A percentile compares a stretch with the other conserved stretches of the same genome.
These are phyloP conservation scores for Leptomonas seymouri DNA, from an alignment of 208 protist species.

Conservation along the genomic window DNA sequence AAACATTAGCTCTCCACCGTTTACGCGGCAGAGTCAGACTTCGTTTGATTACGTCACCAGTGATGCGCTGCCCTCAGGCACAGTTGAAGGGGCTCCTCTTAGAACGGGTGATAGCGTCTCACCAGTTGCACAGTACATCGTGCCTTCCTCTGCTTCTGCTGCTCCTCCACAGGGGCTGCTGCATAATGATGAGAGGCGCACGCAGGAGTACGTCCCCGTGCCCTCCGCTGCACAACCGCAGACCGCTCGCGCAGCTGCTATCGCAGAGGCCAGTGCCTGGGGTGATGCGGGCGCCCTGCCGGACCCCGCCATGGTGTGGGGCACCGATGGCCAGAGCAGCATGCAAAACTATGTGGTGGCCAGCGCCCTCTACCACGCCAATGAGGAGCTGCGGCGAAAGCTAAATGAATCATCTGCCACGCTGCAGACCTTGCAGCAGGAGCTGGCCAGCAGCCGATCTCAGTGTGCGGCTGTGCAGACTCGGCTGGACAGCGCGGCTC, in stretches of 20 bases:
- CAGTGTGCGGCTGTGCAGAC: slow-evolving; percentile 44
- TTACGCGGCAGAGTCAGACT: neutral
- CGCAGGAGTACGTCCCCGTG: slow-evolving; percentile 47
- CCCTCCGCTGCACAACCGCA: slow-evolving; percentile 46
- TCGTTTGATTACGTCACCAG: slow-evolving; percentile 13
- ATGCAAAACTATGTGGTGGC: slow-evolving; percentile 82
- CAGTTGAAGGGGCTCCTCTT: neutral
- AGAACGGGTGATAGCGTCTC: neutral
- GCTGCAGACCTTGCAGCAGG: slow-evolving; percentile 73
- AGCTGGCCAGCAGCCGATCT: slow-evolving; percentile 59
- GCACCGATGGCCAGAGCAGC: slow-evolving; percentile 66
- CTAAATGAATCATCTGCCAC: slow-evolving; percentile 68
- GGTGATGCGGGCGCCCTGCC: slow-evolving; percentile 44
- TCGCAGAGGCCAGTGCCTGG: slow-evolving; percentile 43
- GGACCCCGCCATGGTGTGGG: slow-evolving; percentile 90
- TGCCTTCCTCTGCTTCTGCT: neutral
- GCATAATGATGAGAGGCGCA: neutral
- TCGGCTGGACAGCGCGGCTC: slow-evolving; percentile 56
- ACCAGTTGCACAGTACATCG: neutral
- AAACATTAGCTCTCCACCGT: neutral
- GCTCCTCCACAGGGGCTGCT: neutral
- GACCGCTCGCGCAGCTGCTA: slow-evolving; percentile 32
- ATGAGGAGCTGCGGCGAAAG: slow-evolving; percentile 84
- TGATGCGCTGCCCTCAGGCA: neutral
- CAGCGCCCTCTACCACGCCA: slow-evolving; percentile 84